Base-by-base conservation (phyloP, 75 land plant species). In the Selaginella tamariscina region DNA sequence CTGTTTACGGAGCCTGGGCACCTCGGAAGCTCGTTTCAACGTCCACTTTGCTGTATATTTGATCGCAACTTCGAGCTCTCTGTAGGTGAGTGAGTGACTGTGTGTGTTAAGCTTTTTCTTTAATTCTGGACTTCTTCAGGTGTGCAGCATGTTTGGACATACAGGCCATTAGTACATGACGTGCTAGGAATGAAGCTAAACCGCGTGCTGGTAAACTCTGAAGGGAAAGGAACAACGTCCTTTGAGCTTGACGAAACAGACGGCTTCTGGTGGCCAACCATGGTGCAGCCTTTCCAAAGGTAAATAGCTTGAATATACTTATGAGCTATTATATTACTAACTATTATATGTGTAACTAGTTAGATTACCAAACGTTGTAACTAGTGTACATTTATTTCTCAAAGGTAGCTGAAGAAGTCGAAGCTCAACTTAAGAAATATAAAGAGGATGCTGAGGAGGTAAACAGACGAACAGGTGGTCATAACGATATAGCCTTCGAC, bases 101-200 rank as follows among this genome's bases (percentile, higher is more conserved):
- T n/a, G n/a, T n/a, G n/a, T n/a, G n/a, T n/a, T n/a, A n/a, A n/a
- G n/a, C n/a, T n/a, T n/a, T n/a, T n/a, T n/a, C n/a, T n/a, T n/a
- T n/a, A n/a, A n/a, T n/a, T n/a, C n/a, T n/a, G n/a, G n/a, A n/a
- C n/a, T n/a, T n/a, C n/a, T n/a, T n/a, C n/a, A n/a, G n/a, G n/a
- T 5, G 70, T 93, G 24, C 98, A 93, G 71, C 98, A 93, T 74
- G 98, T 90, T n/a, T 93, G 88, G 87, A 83, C 82, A 69, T 93
- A 93, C 63, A 70, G 87, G 24, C 89, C 95, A 2, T 76, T 92
- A 24, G 95, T 92, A 30, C 97, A 92, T 80, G 97, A 92, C 74
- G 80, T 89, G 33, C 74, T 92, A 56, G 89, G 82, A 0, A 69
- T 92, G 80, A 92, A 72, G 71, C 78, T 89, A 31, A 92, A 92